phyloP scores from a whole-genome alignment of 345 rosid species.

The Eucalyptus regnans region DNA sequence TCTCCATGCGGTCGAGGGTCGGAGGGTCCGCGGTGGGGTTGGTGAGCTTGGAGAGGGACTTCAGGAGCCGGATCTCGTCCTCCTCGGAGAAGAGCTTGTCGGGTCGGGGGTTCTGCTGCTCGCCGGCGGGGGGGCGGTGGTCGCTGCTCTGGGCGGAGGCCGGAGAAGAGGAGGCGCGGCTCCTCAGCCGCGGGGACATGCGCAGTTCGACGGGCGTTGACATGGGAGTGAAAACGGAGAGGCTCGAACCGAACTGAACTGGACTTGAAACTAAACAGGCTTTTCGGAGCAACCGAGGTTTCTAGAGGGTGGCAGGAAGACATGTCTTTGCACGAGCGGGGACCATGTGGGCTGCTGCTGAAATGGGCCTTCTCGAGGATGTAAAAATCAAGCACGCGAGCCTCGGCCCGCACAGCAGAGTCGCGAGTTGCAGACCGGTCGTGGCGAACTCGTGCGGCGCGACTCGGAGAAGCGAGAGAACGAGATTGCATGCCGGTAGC shows the following conservation, averaged over 20 bases:
- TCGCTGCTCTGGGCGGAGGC: background rate
- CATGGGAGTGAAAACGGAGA: background rate
- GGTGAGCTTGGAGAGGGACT: background rate
- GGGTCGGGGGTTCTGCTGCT: background rate
- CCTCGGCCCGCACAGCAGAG: background rate
- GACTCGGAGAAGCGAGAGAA: background rate
- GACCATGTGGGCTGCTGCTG: background rate
- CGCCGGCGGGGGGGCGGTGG: background rate
- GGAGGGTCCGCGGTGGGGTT: background rate
- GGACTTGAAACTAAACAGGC: background rate
- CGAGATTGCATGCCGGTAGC: background rate
- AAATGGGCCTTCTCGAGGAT: background rate
- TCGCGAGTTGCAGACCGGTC: background rate
- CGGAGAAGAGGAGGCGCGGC: background rate
- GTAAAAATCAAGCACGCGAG: background rate
- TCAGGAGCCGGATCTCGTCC: constrained; percentile 15
- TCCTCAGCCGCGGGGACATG: background rate
- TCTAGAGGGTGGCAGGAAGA: background rate
- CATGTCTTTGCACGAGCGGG: background rate
- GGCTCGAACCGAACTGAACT: background rate
- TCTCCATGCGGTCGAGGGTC: background rate
- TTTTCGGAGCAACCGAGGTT: background rate
- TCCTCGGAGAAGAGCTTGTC: constrained; percentile 4
- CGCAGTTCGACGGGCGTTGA: background rate
- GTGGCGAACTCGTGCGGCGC: background rate